Conservation (phyloP, 1,139 yeast genomes). For the Geotrichum fermentans region DNA sequence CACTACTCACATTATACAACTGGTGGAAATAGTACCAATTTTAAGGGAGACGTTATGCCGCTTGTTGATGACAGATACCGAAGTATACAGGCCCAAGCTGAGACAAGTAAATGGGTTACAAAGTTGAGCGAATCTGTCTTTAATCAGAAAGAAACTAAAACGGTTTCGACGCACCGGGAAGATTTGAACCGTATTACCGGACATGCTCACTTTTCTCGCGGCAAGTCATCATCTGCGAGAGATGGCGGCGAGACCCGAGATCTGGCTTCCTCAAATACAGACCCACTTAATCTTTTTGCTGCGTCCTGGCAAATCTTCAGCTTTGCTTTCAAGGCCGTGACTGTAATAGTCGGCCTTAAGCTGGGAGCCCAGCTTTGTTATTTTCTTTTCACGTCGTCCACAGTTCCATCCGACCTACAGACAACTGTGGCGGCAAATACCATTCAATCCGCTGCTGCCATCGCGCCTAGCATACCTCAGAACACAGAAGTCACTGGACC, state of each 20-base stretch:
- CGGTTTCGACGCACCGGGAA: background rate
- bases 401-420: no score
- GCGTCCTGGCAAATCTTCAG: conserved; percentile 19
- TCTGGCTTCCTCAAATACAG: conserved; percentile 25
- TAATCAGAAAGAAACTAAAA: background rate
- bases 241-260: no score
- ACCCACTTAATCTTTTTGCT: conserved; percentile 28
- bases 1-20: no score
- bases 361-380: conserved; percentile 14
- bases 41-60: background rate
- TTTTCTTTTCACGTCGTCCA: background rate
- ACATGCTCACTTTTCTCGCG: no score
- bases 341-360: conserved; percentile 24
- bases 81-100: background rate
- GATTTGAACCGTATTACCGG: no score
- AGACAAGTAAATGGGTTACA: background rate
- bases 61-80: background rate
- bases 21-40: background rate
- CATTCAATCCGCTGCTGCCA: no score
- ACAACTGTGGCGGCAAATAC: no score
- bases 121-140: background rate
- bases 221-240: no score
- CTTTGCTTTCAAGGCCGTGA: conserved; percentile 25
- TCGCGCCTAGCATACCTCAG: no score
- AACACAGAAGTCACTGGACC: background rate